Percentiles rank a stretch among this genome's conserved stretches.
phyloP scores from a whole-genome alignment of 108 stramenopile species.

The Chaetoceros tenuissimus region DNA sequence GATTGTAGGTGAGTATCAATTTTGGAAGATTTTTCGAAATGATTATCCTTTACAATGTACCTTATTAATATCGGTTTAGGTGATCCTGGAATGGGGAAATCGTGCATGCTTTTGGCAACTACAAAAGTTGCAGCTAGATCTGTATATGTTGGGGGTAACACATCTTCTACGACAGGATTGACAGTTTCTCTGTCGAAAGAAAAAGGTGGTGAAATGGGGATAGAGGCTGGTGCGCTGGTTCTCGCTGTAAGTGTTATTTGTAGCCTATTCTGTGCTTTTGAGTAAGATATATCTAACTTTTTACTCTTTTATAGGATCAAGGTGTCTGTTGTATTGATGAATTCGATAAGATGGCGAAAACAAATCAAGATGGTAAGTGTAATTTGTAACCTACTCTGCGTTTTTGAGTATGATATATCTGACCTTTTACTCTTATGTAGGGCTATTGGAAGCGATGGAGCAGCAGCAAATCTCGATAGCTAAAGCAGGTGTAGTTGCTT shows the following conservation, averaged over 20 bases:
- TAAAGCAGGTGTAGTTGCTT: constrained; percentile 92
- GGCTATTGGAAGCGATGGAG: constrained; percentile 98
- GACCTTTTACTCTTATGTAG: constrained; percentile 8
- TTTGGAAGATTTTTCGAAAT: constrained; percentile 13
- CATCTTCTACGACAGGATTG: constrained; percentile 86
- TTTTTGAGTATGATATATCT: not conserved
- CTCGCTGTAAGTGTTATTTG: constrained; percentile 92
- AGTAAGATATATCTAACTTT: no score
- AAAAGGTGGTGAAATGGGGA: constrained; percentile 78
- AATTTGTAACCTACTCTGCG: not conserved
- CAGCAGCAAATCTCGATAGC: constrained; percentile 97
- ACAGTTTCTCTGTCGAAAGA: constrained; percentile 90
- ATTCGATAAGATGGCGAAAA: constrained; percentile 94
- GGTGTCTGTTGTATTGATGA: constrained; percentile 99
- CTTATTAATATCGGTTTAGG: no score
- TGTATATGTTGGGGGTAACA: constrained; percentile 98
- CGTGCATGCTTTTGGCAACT: constrained; percentile 90
- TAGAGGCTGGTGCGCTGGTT: constrained; percentile 97
- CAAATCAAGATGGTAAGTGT: constrained; percentile 63
- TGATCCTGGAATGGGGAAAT: constrained; percentile 90
- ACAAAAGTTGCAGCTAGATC: constrained; percentile 86
- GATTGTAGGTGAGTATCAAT: constrained; percentile 81
- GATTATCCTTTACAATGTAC: no score
- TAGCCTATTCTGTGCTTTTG: no score
- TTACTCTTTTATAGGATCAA: no score